phyloP scores from a whole-genome alignment of 148 eudicot species.

The Camellia japonica region DNA sequence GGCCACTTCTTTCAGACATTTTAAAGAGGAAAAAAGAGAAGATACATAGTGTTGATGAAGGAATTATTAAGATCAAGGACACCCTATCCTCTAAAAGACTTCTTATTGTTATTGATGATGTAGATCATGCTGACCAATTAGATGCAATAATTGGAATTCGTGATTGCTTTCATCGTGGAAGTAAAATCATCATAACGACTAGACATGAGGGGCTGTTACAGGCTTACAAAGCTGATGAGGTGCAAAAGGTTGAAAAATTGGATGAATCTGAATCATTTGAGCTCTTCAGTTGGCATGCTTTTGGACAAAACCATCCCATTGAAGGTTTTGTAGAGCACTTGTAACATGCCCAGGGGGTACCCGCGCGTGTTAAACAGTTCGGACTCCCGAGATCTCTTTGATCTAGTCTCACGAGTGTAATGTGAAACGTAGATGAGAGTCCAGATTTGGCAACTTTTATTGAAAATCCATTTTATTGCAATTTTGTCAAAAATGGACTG shows the following conservation, averaged over 20 bases:
- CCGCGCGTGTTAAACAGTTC: too few species aligned
- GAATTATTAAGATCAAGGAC: neutral
- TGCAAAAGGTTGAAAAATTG: neutral
- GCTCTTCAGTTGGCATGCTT: neutral
- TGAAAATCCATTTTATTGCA: too few species aligned
- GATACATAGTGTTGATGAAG: neutral
- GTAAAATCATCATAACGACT: constrained; percentile 1
- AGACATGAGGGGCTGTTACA: neutral
- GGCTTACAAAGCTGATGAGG: neutral
- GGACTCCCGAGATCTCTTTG: too few species aligned
- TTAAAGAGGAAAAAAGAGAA: neutral
- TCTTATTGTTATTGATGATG: too few species aligned
- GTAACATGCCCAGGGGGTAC: too few species aligned
- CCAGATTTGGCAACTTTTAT: too few species aligned
- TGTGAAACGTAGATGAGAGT: too few species aligned
- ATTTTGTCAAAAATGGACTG: too few species aligned
- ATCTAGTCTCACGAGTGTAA: too few species aligned
- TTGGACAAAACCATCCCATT: constrained; percentile 7
- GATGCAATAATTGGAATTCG: neutral
- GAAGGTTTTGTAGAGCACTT: constrained; percentile 9
- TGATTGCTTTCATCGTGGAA: neutral
- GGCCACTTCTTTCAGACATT: neutral
- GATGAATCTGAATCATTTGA: neutral
- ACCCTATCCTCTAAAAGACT: neutral
- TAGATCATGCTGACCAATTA: neutral